These are phyloP conservation scores for Dissophora ornata DNA, from an alignment of 192 early-diverging fungal genomes.

Conservation along the genomic window DNA sequence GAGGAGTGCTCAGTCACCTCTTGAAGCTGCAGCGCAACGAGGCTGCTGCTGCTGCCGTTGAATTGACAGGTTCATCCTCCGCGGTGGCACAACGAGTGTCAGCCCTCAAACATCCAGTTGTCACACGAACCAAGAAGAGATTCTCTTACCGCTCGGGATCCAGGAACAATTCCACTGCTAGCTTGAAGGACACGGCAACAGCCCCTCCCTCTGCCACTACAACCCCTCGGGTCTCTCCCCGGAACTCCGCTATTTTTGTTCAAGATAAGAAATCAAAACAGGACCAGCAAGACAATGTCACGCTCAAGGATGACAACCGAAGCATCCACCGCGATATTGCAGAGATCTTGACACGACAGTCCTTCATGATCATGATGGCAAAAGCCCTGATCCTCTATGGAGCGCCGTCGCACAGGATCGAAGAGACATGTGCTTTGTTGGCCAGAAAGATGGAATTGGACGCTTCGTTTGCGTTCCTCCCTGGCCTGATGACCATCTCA, in stretches of 20 bases:
- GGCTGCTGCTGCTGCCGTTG: conserved; percentile 4
- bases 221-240: conserved; percentile 30
- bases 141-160: conserved; percentile 35
- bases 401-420: conserved; percentile 54
- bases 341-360: conserved; percentile 37
- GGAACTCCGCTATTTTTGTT: conserved; percentile 30
- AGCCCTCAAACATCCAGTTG: not conserved
- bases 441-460: conserved; percentile 44
- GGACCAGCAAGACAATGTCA: not conserved
- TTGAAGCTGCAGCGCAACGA: conserved; percentile 41
- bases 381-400: conserved; percentile 50
- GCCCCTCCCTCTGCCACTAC: conserved; percentile 15
- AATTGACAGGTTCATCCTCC: not conserved
- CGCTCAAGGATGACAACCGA: conserved; percentile 7
- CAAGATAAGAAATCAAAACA: not conserved
- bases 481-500: conserved; percentile 55
- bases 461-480: conserved; percentile 48
- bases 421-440: conserved; percentile 39
- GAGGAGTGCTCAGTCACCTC: conserved; percentile 48
- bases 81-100: not conserved
- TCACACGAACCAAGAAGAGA: conserved; percentile 28
- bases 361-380: conserved; percentile 52
- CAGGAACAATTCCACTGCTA: conserved; percentile 25
- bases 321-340: conserved; percentile 47
- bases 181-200: conserved; percentile 4